Base-by-base conservation (phyloP, 805 yeast genomes). In the Komagataella phaffii region DNA sequence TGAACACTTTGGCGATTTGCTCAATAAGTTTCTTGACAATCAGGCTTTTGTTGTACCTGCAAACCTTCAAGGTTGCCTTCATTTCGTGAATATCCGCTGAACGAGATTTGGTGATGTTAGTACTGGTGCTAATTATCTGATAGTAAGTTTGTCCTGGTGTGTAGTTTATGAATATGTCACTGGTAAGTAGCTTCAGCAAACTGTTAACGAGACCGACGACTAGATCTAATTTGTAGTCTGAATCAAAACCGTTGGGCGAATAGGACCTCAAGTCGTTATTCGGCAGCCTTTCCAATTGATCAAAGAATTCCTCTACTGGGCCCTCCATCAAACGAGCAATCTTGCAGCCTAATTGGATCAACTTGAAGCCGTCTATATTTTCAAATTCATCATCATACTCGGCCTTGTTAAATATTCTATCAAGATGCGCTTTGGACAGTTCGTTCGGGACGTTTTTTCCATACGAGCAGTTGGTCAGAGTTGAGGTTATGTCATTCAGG, bases 1-100 rank as follows among this genome's bases (percentile, higher is more conserved):
- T 30, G 21, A 53, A 24, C n/a, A 17, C 8, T 18, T 46, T 14
- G 5, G 45, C 24, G 7, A 53, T 12, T 24, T 53, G 53, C 30
- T 17, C 17, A 7, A 53, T 45, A 7, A 53, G 40, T 14, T 30
- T 30, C 10, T 30, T 30, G 14, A 30, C 14, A 14, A 30, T 30
- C 40, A 30, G 10, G n/a, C 40, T 30, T 30, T 30, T 30, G 3
- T 30, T 30, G 40, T 30, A 30, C 14, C 40, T 14, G 40, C 40
- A 30, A 30, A 30, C 40, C 14, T 30, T 30, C n/a, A 30, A 30
- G 14, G 40, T 14, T 30, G 40, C 14, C 40, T 30, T 30, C 40
- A 30, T 30, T 30, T 30, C 40, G 14, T 12, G 40, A 14, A 30
- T 30, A 30, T 30, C 40, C 40, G 40, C 40, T 30, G 40, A 30